Conservation (phyloP, 257 asterid species). For the Salvia hispanica region DNA sequence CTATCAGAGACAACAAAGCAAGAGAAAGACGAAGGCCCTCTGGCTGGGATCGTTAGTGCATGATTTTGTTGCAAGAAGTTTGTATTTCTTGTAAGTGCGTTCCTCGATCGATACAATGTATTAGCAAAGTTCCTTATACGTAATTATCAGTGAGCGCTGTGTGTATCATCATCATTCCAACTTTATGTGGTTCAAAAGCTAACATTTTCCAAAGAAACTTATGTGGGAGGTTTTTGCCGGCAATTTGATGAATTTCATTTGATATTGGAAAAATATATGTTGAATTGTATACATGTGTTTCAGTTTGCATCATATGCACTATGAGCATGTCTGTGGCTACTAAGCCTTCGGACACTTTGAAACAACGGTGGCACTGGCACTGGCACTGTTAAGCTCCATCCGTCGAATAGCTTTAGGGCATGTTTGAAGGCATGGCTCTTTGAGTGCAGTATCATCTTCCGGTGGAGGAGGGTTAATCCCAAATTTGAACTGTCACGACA, state of each 20-base stretch:
- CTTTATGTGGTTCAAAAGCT: too few species aligned
- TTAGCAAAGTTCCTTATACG: neutral
- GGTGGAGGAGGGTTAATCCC: slow-evolving; percentile 67
- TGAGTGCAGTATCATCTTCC: slow-evolving; percentile 60
- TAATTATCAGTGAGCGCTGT: neutral
- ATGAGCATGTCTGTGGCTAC: neutral
- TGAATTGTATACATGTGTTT: neutral
- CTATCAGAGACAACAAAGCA: slow-evolving; percentile 59
- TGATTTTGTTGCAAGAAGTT: slow-evolving; percentile 19
- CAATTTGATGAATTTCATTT: neutral
- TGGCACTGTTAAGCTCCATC: slow-evolving; percentile 34
- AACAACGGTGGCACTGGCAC: slow-evolving; percentile 16
- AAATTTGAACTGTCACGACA: slow-evolving; percentile 63
- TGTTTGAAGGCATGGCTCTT: slow-evolving; percentile 72
- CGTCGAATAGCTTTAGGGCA: slow-evolving; percentile 70
- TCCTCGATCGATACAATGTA: slow-evolving; percentile 15
- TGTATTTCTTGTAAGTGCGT: slow-evolving; percentile 34
- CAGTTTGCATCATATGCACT: neutral
- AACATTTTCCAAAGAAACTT: too few species aligned
- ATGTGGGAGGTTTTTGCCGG: too few species aligned
- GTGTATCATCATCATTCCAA: neutral
- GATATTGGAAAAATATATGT: neutral
- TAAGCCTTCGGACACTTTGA: slow-evolving; percentile 63
- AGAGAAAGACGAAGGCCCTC: slow-evolving; percentile 95
- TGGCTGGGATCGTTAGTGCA: slow-evolving; percentile 82